phyloP scores from a whole-genome alignment of 2,329 filamentous ascomycete species.

The Penicillium sp. region DNA sequence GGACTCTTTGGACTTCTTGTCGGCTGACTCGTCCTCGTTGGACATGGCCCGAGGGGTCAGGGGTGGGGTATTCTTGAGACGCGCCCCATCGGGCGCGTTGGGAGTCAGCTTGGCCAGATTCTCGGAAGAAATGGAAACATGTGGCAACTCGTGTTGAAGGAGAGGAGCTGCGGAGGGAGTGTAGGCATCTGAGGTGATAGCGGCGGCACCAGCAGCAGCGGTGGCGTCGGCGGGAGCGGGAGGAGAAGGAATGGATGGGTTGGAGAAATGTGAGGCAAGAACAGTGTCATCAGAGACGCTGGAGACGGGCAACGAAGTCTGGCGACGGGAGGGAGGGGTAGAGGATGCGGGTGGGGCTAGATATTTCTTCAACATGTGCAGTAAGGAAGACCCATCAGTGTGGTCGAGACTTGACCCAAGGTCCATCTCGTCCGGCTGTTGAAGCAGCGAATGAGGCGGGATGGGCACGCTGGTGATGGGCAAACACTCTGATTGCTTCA shows the following conservation, averaged over 20 bases:
- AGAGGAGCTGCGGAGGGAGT: constrained; percentile 46
- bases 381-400: constrained; percentile 38
- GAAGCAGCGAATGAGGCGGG: constrained; percentile 41
- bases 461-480: constrained; percentile 37
- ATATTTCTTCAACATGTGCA: constrained; percentile 42
- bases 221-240: no score
- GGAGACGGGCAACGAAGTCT: constrained; percentile 53
- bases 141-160: constrained; percentile 42
- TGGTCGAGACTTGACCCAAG: constrained; percentile 35
- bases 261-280: constrained; percentile 63
- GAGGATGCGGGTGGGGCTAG: constrained; percentile 31
- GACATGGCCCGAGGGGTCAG: constrained; percentile 86
- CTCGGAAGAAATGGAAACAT: constrained; percentile 39
- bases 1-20: constrained; percentile 22
- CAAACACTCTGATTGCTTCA: constrained; percentile 27
- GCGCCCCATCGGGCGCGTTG: constrained; percentile 54
- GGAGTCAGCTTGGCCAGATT: constrained; percentile 69
- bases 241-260: constrained; percentile 50
- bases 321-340: constrained; percentile 36
- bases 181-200: constrained; percentile 12
- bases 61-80: constrained; percentile 81
- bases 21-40: constrained; percentile 46
- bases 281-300: constrained; percentile 60
- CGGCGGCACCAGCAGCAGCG: no score
- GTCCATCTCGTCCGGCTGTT: constrained; percentile 39